A percentile compares a stretch with the other conserved stretches of the same genome.
These are phyloP conservation scores for Colletotrichum sp. DNA, from an alignment of 2,329 filamentous ascomycete species.

Conservation along the genomic window DNA sequence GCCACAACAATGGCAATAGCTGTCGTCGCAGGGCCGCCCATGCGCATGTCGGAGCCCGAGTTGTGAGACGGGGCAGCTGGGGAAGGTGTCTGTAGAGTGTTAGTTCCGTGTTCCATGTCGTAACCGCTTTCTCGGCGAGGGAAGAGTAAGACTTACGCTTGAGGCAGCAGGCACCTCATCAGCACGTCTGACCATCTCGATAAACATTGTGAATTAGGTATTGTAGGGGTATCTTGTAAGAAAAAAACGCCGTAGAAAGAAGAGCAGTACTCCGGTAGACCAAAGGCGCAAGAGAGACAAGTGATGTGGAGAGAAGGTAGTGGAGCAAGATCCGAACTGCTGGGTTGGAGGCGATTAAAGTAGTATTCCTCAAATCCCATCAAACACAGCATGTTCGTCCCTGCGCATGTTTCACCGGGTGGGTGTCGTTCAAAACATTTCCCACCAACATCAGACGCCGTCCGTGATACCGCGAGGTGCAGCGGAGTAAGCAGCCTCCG, in stretches of 20 bases:
- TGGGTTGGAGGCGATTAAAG: background rate
- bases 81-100: background rate
- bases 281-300: background rate
- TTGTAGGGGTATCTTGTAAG: background rate
- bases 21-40: background rate
- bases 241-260: background rate
- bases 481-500: background rate
- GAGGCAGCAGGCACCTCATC: background rate
- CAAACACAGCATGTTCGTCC: background rate
- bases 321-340: background rate
- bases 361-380: background rate
- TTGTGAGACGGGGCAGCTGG: background rate
- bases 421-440: background rate
- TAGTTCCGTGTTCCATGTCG: too few relatives aligned
- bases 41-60: background rate
- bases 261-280: background rate
- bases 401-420: background rate
- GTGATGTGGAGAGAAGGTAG: background rate
- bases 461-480: background rate
- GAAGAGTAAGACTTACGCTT: background rate
- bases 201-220: background rate
- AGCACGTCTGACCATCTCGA: background rate
- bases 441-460: background rate
- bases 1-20: background rate
- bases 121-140: fast-evolving